A percentile compares a stretch with the other conserved stretches of the same genome.
Conservation (phyloP, 176 grass and related monocot genomes). For the Elymus sibiricus region DNA sequence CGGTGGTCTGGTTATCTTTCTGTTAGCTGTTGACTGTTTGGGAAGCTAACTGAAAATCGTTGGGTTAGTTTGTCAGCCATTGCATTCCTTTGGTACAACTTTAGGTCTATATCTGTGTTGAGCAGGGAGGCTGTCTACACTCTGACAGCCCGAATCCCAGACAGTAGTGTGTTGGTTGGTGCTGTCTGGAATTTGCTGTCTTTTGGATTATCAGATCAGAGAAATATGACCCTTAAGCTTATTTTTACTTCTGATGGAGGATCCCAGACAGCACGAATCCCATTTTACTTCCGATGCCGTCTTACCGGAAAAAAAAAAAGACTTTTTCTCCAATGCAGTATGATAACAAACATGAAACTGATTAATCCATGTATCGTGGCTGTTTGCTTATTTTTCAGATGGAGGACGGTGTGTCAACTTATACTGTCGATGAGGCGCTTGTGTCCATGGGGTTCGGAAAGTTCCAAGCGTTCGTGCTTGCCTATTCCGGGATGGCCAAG, state of each 20-base stretch:
- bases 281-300: neutral
- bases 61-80: neutral
- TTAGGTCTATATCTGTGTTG: neutral
- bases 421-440: slow-evolving; percentile 89
- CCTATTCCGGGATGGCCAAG: slow-evolving; percentile 92
- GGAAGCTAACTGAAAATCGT: slow-evolving; percentile 12
- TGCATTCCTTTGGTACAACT: neutral
- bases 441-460: slow-evolving; percentile 84
- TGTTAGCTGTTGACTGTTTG: neutral
- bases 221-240: neutral
- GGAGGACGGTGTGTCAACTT: slow-evolving; percentile 59
- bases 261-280: no score
- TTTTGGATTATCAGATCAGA: neutral
- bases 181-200: neutral
- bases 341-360: neutral
- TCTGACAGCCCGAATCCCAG: neutral
- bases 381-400: slow-evolving; percentile 57
- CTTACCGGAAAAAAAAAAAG: neutral
- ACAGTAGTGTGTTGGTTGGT: neutral
- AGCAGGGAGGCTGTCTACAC: neutral
- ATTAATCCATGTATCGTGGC: neutral
- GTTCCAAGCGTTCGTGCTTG: slow-evolving; percentile 85
- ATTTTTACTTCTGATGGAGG: neutral
- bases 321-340: neutral
- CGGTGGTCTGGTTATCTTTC: neutral